Evolutionary conservation across 441 rosid genomes (phyloP), one percentile per base, ranked within the genome.

Genomic region (Macaranga tanarius): DNA sequence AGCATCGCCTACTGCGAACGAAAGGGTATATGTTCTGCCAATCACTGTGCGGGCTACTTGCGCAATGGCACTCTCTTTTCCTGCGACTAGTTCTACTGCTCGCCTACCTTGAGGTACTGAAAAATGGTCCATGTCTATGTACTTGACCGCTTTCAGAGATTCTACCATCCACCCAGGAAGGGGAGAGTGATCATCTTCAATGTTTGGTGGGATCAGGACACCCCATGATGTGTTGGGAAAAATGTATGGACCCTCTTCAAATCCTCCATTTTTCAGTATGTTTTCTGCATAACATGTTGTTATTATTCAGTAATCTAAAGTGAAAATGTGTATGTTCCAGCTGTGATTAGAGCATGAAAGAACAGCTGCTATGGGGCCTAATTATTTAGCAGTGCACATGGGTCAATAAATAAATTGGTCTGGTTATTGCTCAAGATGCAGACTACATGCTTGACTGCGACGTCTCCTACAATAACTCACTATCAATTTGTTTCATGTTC

Each of bases 61-160:
- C 1, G 89, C 81, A 19, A 93, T 51, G 23, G 92, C 92, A 56
- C 98, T 89, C 60, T 93, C 98, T 82, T 82, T 91, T 26, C 98
- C 98, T 11, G 88, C 97, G 0, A 90, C 88, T 0, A 93, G 95
- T 71, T 93, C 95, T 2, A 91, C 70, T 0, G 95, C 98, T 11
- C 85, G 79, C 62, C 78, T 79, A 47, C 92, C 94, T 17, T 84
- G 81, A 0, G 98, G 98, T 54, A 93, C 89, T 0, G 77, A 63
- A 71, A 85, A 90, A 69, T 91, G 93, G 0, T 80, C 79, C 0
- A 73, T 55, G 79, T 93, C 96, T 1, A 93, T 86, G 91, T 86
- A 92, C 67, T 92, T 93, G 20, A 93, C 96, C 2, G 97, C 97
- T 83, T 93, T 93, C 5, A 92, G 92, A 47, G 98, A 93, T 52